phyloP scores from a whole-genome alignment of 2,329 filamentous ascomycete species.

The Botrytis deweyae region DNA sequence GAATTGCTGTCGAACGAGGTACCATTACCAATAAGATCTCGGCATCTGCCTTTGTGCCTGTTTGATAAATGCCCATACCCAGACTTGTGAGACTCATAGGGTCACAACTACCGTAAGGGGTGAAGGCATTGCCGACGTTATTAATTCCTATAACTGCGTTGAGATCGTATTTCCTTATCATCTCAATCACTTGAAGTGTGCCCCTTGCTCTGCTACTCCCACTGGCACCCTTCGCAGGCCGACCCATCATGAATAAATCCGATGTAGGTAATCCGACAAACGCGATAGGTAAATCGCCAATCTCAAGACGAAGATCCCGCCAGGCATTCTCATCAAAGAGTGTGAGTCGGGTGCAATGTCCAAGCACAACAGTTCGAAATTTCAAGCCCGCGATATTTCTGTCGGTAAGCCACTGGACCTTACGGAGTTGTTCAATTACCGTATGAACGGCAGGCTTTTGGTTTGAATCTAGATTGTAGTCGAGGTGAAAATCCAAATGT shows the following conservation, averaged over 20 bases:
- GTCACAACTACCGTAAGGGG: conserved; percentile 66
- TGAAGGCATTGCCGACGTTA: conserved; percentile 74
- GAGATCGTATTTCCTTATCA: conserved; percentile 59
- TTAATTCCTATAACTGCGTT: conserved; percentile 65
- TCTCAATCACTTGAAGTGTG: conserved; percentile 59
- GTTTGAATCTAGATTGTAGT: conserved; percentile 60
- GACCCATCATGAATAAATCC: conserved; percentile 70
- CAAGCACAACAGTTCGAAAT: conserved; percentile 57
- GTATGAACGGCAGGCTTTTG: conserved; percentile 53
- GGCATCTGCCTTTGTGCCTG: conserved; percentile 59
- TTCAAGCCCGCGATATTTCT: conserved; percentile 35
- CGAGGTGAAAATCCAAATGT: conserved; percentile 69
- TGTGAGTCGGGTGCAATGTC: conserved; percentile 67
- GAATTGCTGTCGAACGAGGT: not conserved
- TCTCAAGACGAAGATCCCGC: conserved; percentile 47
- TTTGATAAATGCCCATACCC: conserved; percentile 66
- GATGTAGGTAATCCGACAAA: conserved; percentile 71
- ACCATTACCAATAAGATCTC: conserved; percentile 56
- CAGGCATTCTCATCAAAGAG: conserved; percentile 53
- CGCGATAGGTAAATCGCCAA: conserved; percentile 56
- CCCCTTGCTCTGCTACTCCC: conserved; percentile 49
- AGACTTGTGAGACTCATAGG: conserved; percentile 62
- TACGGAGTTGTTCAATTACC: conserved; percentile 52
- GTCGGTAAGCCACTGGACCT: conserved; percentile 48
- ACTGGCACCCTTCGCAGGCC: conserved; percentile 36